Base-by-base conservation (phyloP, 345 rosid genomes). In the Hirschfeldia incana region DNA sequence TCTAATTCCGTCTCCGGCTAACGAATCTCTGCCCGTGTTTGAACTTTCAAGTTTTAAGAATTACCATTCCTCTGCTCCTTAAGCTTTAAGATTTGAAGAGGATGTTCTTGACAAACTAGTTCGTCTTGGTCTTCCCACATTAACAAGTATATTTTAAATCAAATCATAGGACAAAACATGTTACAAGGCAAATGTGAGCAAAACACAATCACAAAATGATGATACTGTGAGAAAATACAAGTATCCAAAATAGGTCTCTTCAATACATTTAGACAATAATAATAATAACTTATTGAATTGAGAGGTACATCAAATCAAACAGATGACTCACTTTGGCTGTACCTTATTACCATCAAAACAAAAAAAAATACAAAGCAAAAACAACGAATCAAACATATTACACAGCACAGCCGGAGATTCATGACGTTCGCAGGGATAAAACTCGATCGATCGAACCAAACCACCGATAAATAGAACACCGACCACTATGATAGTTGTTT, bases 361-460 rank as follows among this genome's bases (percentile, higher is more conserved):
- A 69, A 75, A 68, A 70, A 36, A 72, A 63, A 49, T 26, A 70
- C 30, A 42, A 4, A 46, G 10, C 26, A 21, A 26, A 63, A 75
- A 69, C 67, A 70, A 75, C 11, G 69, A 80, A 80, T 75, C 83
- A 75, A 80, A 65, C 83, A 75, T 80, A 80, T 70, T 58, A 80
- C 83, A 80, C 76, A 65, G 72, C 66, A 63, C 53, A 71, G 81
- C 78, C 59, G 69, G 58, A 79, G 82, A 65, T 75, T 76, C 76
- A 46, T 32, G 75, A 70, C 10, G 75, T 70, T 69, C 71, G 57
- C 61, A 69, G 71, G 39, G 55, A 79, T 75, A 80, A 42, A 70
- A 80, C 79, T 75, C 79, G 72, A 68, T 61, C 75, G 37, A 63
- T 64, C 72, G 15, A 68, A 33, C 26, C 65, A 75, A 65, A 65